These are phyloP conservation scores for Volvox carteri DNA, from an alignment of 163 green algal species.

Conservation along the genomic window DNA sequence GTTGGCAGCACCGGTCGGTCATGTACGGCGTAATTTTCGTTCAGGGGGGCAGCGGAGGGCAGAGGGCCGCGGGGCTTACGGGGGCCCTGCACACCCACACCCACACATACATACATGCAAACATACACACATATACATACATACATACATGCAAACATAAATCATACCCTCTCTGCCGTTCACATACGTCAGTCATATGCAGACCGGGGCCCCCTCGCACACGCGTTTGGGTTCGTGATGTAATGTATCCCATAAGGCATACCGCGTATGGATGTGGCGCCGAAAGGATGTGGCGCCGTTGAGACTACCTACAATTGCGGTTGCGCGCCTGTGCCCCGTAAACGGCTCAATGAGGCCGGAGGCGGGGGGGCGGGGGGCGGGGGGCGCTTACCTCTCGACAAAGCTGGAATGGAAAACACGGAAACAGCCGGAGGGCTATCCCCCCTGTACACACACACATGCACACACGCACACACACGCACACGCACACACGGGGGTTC, in stretches of 20 bases:
- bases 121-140: background rate
- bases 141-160: background rate
- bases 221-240: background rate
- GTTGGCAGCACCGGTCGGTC: background rate
- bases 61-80: too few species aligned
- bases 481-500: too few species aligned
- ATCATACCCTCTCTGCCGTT: constrained; percentile 12
- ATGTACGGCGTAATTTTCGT: too few species aligned
- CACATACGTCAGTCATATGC: background rate
- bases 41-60: too few species aligned
- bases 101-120: background rate
- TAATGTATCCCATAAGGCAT: constrained; percentile 60
- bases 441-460: background rate
- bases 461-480: too few species aligned
- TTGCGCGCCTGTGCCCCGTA: too few species aligned
- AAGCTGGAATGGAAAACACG: too few species aligned
- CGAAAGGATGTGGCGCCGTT: constrained; percentile 61
- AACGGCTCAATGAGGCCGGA: too few species aligned
- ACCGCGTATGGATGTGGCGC: constrained; percentile 69
- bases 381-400: too few species aligned
- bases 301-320: background rate
- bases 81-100: too few species aligned
- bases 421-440: too few species aligned
- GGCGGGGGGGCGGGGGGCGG: too few species aligned
- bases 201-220: background rate